Conservation (phyloP, 306 rosid genomes). For the Glycine soja region DNA sequence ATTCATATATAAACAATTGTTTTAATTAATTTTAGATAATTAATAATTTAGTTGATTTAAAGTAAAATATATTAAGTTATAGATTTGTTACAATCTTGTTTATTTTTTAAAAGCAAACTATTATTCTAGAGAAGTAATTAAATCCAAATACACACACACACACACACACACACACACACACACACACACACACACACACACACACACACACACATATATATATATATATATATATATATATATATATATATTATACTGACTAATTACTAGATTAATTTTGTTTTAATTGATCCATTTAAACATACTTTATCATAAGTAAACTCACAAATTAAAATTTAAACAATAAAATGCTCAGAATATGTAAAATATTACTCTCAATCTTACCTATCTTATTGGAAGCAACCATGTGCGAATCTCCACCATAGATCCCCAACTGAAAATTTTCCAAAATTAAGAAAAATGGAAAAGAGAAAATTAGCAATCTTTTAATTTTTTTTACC, state of each 20-base stretch:
- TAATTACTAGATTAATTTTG: background rate
- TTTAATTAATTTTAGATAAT: too few species aligned
- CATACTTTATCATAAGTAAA: background rate
- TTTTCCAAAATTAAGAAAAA: background rate
- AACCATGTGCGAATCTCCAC: conserved; percentile 40
- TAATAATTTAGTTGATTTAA: too few species aligned
- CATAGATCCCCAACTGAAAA: conserved; percentile 44
- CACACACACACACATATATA: too few species aligned
- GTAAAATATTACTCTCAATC: conserved; percentile 1
- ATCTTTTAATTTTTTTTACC: too few species aligned
- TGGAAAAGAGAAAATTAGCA: background rate
- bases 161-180: too few species aligned
- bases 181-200: too few species aligned
- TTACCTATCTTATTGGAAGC: conserved; percentile 47
- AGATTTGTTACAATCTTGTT: too few species aligned
- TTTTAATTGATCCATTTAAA: background rate
- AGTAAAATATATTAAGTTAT: too few species aligned
- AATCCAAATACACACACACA: too few species aligned
- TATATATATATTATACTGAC: background rate
- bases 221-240: background rate
- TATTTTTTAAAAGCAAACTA: background rate
- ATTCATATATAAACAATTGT: too few species aligned
- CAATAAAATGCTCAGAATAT: background rate
- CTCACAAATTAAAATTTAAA: background rate
- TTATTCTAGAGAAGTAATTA: background rate